Conservation (phyloP, 202 grass and related monocot genomes). For the Dendrocalamus latiflorus region DNA sequence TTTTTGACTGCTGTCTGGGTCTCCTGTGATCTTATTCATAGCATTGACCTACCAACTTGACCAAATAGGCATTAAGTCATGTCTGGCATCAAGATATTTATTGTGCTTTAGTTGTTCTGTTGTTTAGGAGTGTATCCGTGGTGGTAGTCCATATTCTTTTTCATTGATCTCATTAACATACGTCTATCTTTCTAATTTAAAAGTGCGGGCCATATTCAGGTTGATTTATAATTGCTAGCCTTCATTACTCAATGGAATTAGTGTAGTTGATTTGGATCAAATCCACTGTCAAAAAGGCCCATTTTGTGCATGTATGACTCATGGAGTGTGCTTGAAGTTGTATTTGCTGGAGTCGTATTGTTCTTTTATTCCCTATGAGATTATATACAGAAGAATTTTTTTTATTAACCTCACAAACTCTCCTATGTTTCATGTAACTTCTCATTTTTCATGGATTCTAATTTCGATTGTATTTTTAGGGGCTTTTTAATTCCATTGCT, state of each 20-base stretch:
- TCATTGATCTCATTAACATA: too few relatives aligned
- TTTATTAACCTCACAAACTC: background rate
- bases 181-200: too few relatives aligned
- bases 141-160: too few relatives aligned
- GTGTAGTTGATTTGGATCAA: background rate
- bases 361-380: background rate
- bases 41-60: too few relatives aligned
- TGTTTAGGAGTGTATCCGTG: too few relatives aligned
- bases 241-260: conserved; percentile 16
- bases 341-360: background rate
- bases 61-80: too few relatives aligned
- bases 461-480: conserved; percentile 33
- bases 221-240: background rate
- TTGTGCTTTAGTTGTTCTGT: too few relatives aligned
- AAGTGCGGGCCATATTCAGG: too few relatives aligned
- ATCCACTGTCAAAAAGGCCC: background rate
- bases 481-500: conserved; percentile 92
- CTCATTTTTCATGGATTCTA: background rate
- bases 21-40: too few relatives aligned
- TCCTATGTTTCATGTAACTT: background rate
- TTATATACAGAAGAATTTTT: background rate
- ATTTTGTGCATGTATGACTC: background rate
- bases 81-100: too few relatives aligned
- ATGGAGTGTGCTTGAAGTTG: background rate
- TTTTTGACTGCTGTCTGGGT: too few relatives aligned